Conservation (phyloP, 2,329 filamentous ascomycete genomes). For the Geosmithia putterillii region DNA sequence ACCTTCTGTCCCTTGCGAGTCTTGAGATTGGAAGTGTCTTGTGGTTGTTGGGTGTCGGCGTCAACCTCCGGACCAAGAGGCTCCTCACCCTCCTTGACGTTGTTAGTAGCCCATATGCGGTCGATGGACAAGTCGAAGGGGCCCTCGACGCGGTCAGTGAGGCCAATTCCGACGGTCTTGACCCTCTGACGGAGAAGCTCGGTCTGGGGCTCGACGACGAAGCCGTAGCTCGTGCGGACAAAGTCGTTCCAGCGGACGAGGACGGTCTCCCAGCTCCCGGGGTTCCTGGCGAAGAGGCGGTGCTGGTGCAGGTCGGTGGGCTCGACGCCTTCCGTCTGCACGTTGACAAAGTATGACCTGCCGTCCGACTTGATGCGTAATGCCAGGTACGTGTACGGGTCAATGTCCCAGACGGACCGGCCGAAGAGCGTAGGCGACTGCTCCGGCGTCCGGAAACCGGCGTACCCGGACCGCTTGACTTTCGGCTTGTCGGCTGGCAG, state of each 20-base stretch:
- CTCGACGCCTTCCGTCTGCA: slow-evolving; percentile 89
- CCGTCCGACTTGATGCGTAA: slow-evolving; percentile 84
- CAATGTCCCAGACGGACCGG: slow-evolving; percentile 74
- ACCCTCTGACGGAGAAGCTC: slow-evolving; percentile 83
- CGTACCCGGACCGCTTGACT: slow-evolving; percentile 72
- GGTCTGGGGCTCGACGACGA: slow-evolving; percentile 84
- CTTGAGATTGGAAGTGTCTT: slow-evolving; percentile 10
- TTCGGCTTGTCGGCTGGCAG: slow-evolving; percentile 65
- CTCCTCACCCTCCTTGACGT: slow-evolving; percentile 9
- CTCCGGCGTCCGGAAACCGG: slow-evolving; percentile 78
- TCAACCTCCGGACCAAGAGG: slow-evolving; percentile 6
- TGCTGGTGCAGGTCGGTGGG: slow-evolving; percentile 96
- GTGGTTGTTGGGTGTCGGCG: slow-evolving; percentile 3
- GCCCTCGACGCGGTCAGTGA: slow-evolving; percentile 81
- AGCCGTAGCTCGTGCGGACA: slow-evolving; percentile 85
- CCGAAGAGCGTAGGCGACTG: slow-evolving; percentile 73
- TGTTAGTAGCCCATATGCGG: slow-evolving; percentile 82
- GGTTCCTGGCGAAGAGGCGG: slow-evolving; percentile 63
- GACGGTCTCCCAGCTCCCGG: slow-evolving; percentile 92
- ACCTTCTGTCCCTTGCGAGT: slow-evolving; percentile 24
- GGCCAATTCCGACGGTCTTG: slow-evolving; percentile 69
- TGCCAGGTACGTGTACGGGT: slow-evolving; percentile 78
- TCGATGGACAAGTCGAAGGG: slow-evolving; percentile 81
- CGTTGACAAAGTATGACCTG: slow-evolving; percentile 83
- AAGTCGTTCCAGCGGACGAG: slow-evolving; percentile 85